A percentile compares a stretch with the other conserved stretches of the same genome.
Evolutionary conservation across 2,329 filamentous ascomycete genomes (phyloP).

Genomic region (Plectosphaerella plurivora): DNA sequence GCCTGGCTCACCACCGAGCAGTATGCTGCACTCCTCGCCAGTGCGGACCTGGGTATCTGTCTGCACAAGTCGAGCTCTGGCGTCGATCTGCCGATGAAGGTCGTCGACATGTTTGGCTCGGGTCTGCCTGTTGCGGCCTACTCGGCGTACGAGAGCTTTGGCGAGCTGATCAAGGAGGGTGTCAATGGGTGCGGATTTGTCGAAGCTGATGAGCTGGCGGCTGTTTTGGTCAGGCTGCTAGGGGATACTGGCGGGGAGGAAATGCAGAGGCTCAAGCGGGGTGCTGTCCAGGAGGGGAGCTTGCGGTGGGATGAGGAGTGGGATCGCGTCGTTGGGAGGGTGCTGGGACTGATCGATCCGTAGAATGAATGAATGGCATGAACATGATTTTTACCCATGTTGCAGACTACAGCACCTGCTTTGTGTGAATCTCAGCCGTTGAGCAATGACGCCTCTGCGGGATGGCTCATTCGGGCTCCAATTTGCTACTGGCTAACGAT

Average conservation of each 20-base stretch:
- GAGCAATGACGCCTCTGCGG: no score
- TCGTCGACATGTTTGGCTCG: constrained; percentile 97
- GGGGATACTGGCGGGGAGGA: constrained; percentile 41
- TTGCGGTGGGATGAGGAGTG: constrained; percentile 90
- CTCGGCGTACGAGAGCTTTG: constrained; percentile 79
- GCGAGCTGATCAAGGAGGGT: constrained; percentile 83
- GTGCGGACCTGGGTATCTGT: constrained; percentile 84
- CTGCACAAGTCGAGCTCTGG: constrained; percentile 91
- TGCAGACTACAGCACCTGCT: no score
- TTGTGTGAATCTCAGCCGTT: no score
- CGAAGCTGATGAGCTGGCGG: constrained; percentile 60
- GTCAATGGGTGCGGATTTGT: constrained; percentile 84
- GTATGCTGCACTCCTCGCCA: constrained; percentile 79
- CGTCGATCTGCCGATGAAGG: constrained; percentile 97
- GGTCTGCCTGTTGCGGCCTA: constrained; percentile 89
- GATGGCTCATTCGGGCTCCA: no score
- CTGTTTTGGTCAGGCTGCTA: constrained; percentile 63
- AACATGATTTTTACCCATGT: no score
- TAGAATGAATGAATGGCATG: neutral
- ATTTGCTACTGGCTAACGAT: no score
- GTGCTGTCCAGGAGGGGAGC: constrained; percentile 69
- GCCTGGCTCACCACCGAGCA: constrained; percentile 81
- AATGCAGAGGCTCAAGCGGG: constrained; percentile 58
- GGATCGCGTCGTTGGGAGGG: constrained; percentile 72
- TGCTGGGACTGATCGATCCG: constrained; percentile 51